A percentile compares a stretch with the other conserved stretches of the same genome.
These are phyloP conservation scores for Syncephalis fuscata DNA, from an alignment of 371 early-diverging fungal species.

Conservation along the genomic window DNA sequence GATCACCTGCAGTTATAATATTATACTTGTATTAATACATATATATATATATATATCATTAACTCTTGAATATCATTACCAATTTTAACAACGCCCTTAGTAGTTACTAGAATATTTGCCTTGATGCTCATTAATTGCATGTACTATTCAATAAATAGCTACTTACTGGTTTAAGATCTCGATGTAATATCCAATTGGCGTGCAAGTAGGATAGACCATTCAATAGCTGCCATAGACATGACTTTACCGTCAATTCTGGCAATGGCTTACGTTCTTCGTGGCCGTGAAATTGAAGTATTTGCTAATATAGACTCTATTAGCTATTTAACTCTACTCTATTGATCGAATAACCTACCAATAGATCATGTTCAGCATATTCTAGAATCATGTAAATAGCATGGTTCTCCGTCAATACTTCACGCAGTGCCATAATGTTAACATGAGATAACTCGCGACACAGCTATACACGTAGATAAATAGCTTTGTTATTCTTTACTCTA, in stretches of 20 bases:
- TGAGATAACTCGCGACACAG: slow-evolving; percentile 80
- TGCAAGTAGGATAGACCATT: slow-evolving; percentile 85
- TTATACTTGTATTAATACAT: no score
- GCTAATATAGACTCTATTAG: slow-evolving; percentile 19
- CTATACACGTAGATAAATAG: slow-evolving; percentile 13
- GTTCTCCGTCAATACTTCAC: slow-evolving; percentile 79
- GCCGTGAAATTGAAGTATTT: slow-evolving; percentile 71
- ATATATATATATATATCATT: no score
- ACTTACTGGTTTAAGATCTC: slow-evolving; percentile 67
- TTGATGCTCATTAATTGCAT: no score
- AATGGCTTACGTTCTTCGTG: slow-evolving; percentile 59
- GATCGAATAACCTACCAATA: slow-evolving; percentile 35
- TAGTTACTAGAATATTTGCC: slow-evolving; percentile 75
- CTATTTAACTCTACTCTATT: neutral
- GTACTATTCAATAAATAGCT: no score
- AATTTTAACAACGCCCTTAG: slow-evolving; percentile 76
- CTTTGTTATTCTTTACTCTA: no score
- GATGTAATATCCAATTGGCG: slow-evolving; percentile 83
- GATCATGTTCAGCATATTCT: slow-evolving; percentile 89
- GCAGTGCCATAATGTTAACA: slow-evolving; percentile 64
- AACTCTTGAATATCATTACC: slow-evolving; percentile 20
- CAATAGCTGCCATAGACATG: slow-evolving; percentile 77
- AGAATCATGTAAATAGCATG: slow-evolving; percentile 88
- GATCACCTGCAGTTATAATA: slow-evolving; percentile 69
- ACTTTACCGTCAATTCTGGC: slow-evolving; percentile 68